phyloP scores from a whole-genome alignment of 1,284 basidiomycete species.

The Ceratobasidium sp. region DNA sequence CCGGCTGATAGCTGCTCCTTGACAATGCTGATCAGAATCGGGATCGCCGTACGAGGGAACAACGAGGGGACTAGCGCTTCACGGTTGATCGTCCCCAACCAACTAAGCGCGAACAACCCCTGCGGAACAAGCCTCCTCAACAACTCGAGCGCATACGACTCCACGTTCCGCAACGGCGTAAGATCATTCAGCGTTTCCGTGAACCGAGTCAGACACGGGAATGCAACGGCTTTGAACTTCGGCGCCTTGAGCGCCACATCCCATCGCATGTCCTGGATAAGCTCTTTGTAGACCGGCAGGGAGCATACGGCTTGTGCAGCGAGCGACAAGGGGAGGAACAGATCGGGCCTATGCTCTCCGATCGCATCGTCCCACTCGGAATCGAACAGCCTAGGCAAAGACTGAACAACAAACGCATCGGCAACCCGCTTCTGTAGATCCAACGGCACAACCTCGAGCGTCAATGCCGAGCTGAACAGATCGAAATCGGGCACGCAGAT shows the following conservation, averaged over 20 bases:
- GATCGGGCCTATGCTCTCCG: constrained; percentile 13
- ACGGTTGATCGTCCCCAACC: constrained; percentile 22
- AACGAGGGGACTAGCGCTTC: constrained; percentile 29
- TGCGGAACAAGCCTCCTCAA: constrained; percentile 18
- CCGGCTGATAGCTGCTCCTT: constrained; percentile 29
- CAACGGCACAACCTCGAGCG: constrained; percentile 36
- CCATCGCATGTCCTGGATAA: constrained; percentile 44
- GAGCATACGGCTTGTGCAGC: constrained; percentile 32
- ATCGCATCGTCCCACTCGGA: constrained; percentile 30
- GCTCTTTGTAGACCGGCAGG: constrained; percentile 34
- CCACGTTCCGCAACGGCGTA: constrained; percentile 1
- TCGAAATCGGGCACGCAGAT: constrained; percentile 37
- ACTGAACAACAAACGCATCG: constrained; percentile 37
- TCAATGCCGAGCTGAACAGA: constrained; percentile 38
- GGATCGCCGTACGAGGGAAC: constrained; percentile 32
- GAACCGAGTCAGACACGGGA: constrained; percentile 37
- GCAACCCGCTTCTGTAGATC: constrained; percentile 37
- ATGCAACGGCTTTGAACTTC: constrained; percentile 32
- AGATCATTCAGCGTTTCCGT: constrained; percentile 40
- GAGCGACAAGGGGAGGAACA: constrained; percentile 32
- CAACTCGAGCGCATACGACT: constrained; percentile 29
- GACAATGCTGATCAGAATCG: constrained; percentile 25
- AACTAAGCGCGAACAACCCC: constrained; percentile 32
- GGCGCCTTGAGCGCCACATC: constrained; percentile 41
- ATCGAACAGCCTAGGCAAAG: constrained; percentile 23